phyloP scores from a whole-genome alignment of 2,329 filamentous ascomycete genomes.

The Zymoseptoria ardabiliae region DNA sequence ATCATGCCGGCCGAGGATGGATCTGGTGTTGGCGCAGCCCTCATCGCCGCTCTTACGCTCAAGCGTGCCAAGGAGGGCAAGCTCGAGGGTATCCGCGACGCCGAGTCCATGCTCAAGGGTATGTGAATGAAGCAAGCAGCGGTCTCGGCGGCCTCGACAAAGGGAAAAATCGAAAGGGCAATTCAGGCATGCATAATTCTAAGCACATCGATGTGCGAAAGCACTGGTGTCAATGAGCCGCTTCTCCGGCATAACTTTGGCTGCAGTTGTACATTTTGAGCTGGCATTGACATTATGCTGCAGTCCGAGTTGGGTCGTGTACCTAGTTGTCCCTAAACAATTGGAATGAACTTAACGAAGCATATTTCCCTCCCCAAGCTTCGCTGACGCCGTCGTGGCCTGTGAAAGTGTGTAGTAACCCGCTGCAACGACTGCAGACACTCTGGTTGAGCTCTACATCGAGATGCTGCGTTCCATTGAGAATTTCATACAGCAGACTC shows the following conservation, averaged over 20 bases:
- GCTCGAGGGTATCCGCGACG: conserved; percentile 50
- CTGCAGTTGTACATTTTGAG: not conserved
- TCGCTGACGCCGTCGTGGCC: too few relatives aligned
- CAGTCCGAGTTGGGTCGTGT: not conserved
- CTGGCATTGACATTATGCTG: not conserved
- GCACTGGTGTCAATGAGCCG: not conserved
- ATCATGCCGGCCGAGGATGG: conserved; percentile 89
- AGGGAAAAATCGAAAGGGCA: not conserved
- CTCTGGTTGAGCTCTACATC: too few relatives aligned
- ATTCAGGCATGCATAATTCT: not conserved
- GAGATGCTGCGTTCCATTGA: too few relatives aligned
- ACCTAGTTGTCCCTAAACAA: not conserved
- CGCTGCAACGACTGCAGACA: too few relatives aligned
- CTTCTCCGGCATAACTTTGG: not conserved
- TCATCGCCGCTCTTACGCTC: conserved; percentile 72
- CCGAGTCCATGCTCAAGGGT: conserved; percentile 36
- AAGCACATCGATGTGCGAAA: not conserved
- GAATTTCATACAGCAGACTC: too few relatives aligned
- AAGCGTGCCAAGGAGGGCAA: conserved; percentile 56
- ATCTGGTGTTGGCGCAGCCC: conserved; percentile 88
- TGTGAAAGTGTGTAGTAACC: too few relatives aligned
- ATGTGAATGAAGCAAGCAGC: conserved; percentile 1
- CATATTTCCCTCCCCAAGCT: too few relatives aligned
- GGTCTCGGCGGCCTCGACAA: not conserved
- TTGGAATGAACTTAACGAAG: too few relatives aligned